Percentiles rank a stretch among this genome's conserved stretches.
These are phyloP conservation scores for Trypanosoma caninum DNA, from an alignment of 208 protist genomes.

Conservation along the genomic window DNA sequence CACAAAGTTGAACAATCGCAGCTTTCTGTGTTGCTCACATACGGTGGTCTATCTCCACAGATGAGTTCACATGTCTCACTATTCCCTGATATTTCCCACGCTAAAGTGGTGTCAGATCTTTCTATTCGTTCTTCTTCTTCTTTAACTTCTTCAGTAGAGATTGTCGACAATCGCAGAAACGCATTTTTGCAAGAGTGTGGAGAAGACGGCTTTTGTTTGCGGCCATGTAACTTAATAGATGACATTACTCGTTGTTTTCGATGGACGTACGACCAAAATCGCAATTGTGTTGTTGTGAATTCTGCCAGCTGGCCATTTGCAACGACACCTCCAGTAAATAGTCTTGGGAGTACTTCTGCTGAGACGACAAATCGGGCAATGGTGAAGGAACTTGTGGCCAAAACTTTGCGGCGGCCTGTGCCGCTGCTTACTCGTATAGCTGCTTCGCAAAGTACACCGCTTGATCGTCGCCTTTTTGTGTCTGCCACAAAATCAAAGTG, in stretches of 20 bases:
- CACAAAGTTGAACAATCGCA: constrained; percentile 15
- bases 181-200: neutral
- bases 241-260: constrained; percentile 22
- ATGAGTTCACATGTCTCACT: neutral
- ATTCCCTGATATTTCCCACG: too few relatives aligned
- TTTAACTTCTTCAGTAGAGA: constrained; percentile 20
- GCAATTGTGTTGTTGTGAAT: constrained; percentile 15
- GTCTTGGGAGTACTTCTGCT: neutral
- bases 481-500: constrained; percentile 1
- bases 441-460: neutral
- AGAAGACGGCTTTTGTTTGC: neutral
- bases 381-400: too few relatives aligned
- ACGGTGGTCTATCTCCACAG: neutral
- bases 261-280: constrained; percentile 8
- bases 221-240: constrained; percentile 2
- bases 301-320: constrained; percentile 17
- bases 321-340: neutral
- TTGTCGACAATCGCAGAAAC: neutral
- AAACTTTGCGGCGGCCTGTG: neutral
- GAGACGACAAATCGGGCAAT: neutral
- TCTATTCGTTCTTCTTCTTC: neutral
- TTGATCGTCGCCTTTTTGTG: neutral
- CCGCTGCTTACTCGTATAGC: constrained; percentile 19
- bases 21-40: constrained; percentile 13
- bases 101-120: too few relatives aligned